phyloP scores from a whole-genome alignment of 1,284 basidiomycete species.

The Microbotryomycetes sp. region DNA sequence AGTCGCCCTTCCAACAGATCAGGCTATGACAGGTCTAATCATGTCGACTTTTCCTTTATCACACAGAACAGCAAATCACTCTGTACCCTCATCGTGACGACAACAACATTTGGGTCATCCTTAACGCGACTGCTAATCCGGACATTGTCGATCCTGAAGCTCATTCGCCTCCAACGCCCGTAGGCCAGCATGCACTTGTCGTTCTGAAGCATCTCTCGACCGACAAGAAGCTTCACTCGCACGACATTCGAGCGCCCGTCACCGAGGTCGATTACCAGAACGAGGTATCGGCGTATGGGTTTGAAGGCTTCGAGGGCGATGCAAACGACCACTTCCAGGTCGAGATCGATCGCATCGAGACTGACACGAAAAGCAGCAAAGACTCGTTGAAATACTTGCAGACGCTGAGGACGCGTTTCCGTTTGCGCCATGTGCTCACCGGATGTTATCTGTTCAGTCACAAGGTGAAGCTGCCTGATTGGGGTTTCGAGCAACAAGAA shows the following conservation, averaged over 20 bases:
- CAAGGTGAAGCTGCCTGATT: slow-evolving; percentile 93
- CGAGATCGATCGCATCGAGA: slow-evolving; percentile 61
- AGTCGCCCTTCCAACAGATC: slow-evolving; percentile 48
- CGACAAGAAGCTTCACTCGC: slow-evolving; percentile 84
- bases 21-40: slow-evolving; percentile 52
- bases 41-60: neutral
- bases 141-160: slow-evolving; percentile 50
- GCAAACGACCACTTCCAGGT: slow-evolving; percentile 93
- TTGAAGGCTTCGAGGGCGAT: slow-evolving; percentile 76
- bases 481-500: slow-evolving; percentile 98
- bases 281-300: slow-evolving; percentile 93
- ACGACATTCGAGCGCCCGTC: slow-evolving; percentile 89
- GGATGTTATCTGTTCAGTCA: slow-evolving; percentile 98
- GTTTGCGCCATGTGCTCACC: slow-evolving; percentile 74
- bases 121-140: slow-evolving; percentile 49
- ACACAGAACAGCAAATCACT: slow-evolving; percentile 89
- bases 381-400: slow-evolving; percentile 65
- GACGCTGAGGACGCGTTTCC: slow-evolving; percentile 76
- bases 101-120: slow-evolving; percentile 84
- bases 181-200: slow-evolving; percentile 56
- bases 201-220: slow-evolving; percentile 76
- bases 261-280: slow-evolving; percentile 99
- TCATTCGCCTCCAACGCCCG: slow-evolving; percentile 21
- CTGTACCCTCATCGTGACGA: slow-evolving; percentile 91
- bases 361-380: slow-evolving; percentile 48